Evolutionary conservation across 1,139 yeast species (phyloP).

Genomic region (Hyphopichia buzzinii): DNA sequence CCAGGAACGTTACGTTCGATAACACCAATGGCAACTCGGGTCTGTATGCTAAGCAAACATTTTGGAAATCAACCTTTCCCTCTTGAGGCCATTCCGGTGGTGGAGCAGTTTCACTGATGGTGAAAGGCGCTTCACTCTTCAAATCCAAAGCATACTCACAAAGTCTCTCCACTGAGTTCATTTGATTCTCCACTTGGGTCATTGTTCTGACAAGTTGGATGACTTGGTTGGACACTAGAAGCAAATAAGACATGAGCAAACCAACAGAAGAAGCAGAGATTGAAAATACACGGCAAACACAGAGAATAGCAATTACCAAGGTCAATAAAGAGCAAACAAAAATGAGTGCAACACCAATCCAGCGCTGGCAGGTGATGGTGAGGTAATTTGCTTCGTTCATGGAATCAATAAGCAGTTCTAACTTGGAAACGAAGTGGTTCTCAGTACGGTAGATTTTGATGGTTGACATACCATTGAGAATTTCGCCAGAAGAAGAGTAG

Average conservation of each 20-base stretch:
- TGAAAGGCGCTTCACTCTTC: conserved; percentile 42
- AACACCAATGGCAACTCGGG: conserved; percentile 19
- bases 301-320: conserved; percentile 22
- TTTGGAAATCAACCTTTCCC: conserved; percentile 14
- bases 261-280: conserved; percentile 30
- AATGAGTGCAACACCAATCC: conserved; percentile 26
- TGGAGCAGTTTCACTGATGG: conserved; percentile 49
- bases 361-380: conserved; percentile 25
- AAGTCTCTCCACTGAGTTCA: conserved; percentile 32
- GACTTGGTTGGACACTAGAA: conserved; percentile 26
- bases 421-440: conserved; percentile 17
- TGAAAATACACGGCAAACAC: conserved; percentile 24
- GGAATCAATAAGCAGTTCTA: conserved; percentile 18
- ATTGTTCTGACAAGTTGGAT: conserved; percentile 26
- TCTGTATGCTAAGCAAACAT: conserved; percentile 18
- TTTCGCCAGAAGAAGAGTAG: conserved; percentile 24
- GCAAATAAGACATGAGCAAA: conserved; percentile 25
- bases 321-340: conserved; percentile 21
- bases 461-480: conserved; percentile 27
- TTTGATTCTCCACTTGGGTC: conserved; percentile 30
- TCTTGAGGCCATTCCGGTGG: conserved; percentile 30
- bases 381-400: conserved; percentile 28
- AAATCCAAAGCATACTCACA: conserved; percentile 22
- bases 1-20: conserved; percentile 13
- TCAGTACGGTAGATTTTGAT: conserved; percentile 24